Base-by-base conservation (phyloP, 495 filamentous ascomycete species). In the Xylaria venustula region DNA sequence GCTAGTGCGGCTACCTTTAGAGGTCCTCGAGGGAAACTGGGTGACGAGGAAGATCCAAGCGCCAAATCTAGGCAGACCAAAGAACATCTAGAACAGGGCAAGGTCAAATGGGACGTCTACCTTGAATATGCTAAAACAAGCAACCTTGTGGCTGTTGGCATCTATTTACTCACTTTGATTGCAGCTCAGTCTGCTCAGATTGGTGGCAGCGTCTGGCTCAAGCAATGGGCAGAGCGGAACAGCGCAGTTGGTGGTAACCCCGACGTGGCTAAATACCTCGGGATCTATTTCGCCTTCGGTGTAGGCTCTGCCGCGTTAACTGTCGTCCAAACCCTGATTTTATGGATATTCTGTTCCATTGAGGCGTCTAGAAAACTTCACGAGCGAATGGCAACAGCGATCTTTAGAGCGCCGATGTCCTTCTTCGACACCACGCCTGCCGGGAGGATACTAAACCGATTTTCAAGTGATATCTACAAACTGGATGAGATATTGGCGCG, bases 351-450 rank as follows among this genome's bases (percentile, higher is more conserved):
- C 77, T 99, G 95, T 76, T 97, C 95, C 2, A 97, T 99, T 62
- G 93, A 98, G 83, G 95, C 95, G 50, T 96, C 92, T 40, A 85
- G 93, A 19, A 98, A 98, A 75, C 83, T 99, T 26, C 95, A 99
- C 72, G 93, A 99, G 76, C 86, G 91, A 59, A 99, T 99, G 95
- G 95, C 95, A 44, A 92, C 89, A 65, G 91, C 95, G 6, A 98
- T 98, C 66, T 99, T 99, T 81, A 87, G 94, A 69, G 94, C 92
- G 15, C 95, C 95, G 23, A 99, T 99, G 95, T 92, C 85, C 66
- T 99, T 99, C 75, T 99, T 99, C 65, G 95, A 99, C 73, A 97
- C 93, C 11, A 99, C 94, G 2, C 94, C 94, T n/a, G 91, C 93
- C 57, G 95, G 95, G 17, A 87, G 95, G 19, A 97, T 99, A 66